phyloP scores from a whole-genome alignment of 768 basidiomycete genomes.

The Wakefieldia striispora region DNA sequence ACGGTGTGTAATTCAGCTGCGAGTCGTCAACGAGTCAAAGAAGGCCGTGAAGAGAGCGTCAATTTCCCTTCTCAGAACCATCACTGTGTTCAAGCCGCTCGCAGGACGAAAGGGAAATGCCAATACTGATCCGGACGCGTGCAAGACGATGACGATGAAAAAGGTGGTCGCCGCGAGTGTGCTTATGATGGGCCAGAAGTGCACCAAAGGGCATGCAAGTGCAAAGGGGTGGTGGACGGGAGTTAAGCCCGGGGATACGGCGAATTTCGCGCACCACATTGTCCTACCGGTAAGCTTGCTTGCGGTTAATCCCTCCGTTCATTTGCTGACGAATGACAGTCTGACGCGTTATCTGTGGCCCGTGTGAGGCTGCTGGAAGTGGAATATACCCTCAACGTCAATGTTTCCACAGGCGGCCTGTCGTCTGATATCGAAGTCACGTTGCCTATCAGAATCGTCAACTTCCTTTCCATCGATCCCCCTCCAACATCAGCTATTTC shows the following conservation, averaged over 20 bases:
- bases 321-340: conserved; percentile 37
- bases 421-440: conserved; percentile 65
- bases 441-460: conserved; percentile 75
- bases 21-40: conserved; percentile 64
- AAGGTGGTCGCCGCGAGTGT: conserved; percentile 65
- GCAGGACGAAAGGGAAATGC: conserved; percentile 30
- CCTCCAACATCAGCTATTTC: conserved; percentile 46
- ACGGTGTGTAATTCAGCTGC: conserved; percentile 63
- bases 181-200: conserved; percentile 64
- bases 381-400: conserved; percentile 66
- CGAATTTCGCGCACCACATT: conserved; percentile 67
- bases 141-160: conserved; percentile 56
- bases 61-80: conserved; percentile 63
- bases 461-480: conserved; percentile 84
- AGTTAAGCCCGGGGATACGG: conserved; percentile 57
- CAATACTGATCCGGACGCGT: conserved; percentile 52
- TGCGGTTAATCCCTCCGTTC: background rate
- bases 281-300: conserved; percentile 64
- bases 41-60: conserved; percentile 64
- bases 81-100: conserved; percentile 59
- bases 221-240: conserved; percentile 92
- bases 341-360: conserved; percentile 65
- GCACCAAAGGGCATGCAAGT: conserved; percentile 66
- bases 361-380: conserved; percentile 75
- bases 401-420: conserved; percentile 56